These are phyloP conservation scores for Ammopiptanthus mongolicus DNA, from an alignment of 306 rosid species.

Conservation along the genomic window DNA sequence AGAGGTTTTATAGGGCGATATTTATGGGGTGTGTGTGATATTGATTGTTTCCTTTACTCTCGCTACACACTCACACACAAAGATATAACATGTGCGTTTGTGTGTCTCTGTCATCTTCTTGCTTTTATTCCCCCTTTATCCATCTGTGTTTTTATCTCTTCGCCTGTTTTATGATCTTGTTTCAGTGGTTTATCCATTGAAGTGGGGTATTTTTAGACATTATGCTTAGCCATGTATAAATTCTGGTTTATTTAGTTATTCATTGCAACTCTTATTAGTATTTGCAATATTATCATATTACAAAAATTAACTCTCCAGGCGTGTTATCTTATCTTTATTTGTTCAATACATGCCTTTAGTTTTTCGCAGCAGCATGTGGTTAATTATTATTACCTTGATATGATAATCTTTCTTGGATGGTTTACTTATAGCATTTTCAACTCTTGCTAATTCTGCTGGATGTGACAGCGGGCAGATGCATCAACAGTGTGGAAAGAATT, in stretches of 20 bases:
- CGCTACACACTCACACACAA: background rate
- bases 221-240: background rate
- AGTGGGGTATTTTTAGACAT: slow-evolving; percentile 3
- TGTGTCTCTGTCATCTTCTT: background rate
- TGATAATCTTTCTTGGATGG: slow-evolving; percentile 16
- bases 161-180: background rate
- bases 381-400: slow-evolving; percentile 12
- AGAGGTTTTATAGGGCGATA: background rate
- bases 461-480: slow-evolving; percentile 95
- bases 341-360: slow-evolving; percentile 6
- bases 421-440: slow-evolving; percentile 23
- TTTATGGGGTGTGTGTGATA: slow-evolving; percentile 1
- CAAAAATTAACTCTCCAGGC: background rate
- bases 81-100: background rate
- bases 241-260: background rate
- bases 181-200: slow-evolving; percentile 3
- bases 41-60: slow-evolving; percentile 16
- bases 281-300: slow-evolving; percentile 3
- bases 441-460: slow-evolving; percentile 41
- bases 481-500: slow-evolving; percentile 99
- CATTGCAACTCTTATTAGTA: slow-evolving; percentile 1
- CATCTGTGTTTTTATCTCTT: slow-evolving; percentile 1
- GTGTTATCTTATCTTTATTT: slow-evolving; percentile 10
- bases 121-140: background rate
- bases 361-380: slow-evolving; percentile 1